phyloP scores from a whole-genome alignment of 2,329 filamentous ascomycete genomes.

The Ampelomyces quisqualis region DNA sequence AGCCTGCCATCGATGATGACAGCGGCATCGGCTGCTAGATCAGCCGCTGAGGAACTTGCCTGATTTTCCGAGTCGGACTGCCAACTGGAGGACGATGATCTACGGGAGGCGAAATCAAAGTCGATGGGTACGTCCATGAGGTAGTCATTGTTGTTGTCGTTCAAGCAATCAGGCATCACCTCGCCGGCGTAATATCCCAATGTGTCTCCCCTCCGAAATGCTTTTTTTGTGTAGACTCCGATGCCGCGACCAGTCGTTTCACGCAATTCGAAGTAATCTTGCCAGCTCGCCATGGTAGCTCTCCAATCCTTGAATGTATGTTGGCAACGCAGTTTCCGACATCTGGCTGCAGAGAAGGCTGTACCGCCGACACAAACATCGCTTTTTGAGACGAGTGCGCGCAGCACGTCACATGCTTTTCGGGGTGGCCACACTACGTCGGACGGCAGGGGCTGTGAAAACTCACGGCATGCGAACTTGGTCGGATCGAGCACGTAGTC shows the following conservation, averaged over 20 bases:
- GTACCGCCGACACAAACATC: conserved; percentile 13
- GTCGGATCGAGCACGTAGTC: conserved; percentile 13
- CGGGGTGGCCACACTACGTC: conserved; percentile 12
- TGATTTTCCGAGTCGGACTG: not conserved
- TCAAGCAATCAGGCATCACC: conserved; percentile 1
- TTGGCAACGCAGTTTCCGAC: conserved; percentile 6
- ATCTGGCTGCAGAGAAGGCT: conserved; percentile 12
- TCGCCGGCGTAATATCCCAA: conserved; percentile 21
- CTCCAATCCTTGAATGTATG: conserved; percentile 15
- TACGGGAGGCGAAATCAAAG: not conserved
- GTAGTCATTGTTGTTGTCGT: conserved; percentile 7
- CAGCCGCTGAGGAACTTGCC: not conserved
- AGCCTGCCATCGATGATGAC: conserved; percentile 11
- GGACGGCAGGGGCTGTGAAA: conserved; percentile 9
- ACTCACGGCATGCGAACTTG: conserved; percentile 4
- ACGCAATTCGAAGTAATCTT: conserved; percentile 14
- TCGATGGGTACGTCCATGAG: conserved; percentile 18
- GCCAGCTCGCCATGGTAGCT: conserved; percentile 8
- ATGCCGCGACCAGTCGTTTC: conserved; percentile 14
- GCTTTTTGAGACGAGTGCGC: conserved; percentile 2
- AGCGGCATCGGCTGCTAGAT: not conserved
- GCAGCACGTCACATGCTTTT: conserved; percentile 6
- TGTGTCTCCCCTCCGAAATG: conserved; percentile 7
- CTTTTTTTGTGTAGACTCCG: conserved; percentile 12
- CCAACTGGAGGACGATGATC: too few relatives aligned